Evolutionary conservation across 352 stramenopile species (phyloP), one percentile per base, ranked within the genome.

Genomic region (Phytophthora hybrid): DNA sequence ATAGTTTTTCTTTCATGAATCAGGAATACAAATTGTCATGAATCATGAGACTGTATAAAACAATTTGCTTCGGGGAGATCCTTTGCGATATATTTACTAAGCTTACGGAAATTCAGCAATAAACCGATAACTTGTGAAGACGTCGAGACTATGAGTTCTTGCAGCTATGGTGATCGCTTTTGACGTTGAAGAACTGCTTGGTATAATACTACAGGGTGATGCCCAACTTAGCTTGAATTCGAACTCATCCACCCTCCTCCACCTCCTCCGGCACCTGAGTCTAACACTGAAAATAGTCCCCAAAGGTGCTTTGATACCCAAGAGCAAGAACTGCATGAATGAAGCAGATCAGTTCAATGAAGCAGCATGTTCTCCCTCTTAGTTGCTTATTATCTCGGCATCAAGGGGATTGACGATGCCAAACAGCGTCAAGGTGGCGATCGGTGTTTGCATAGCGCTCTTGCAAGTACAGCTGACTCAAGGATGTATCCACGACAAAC

Each of bases 401-500:
- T 19, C 51, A 14, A 19, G 51, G 2, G 14, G 16, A 32, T 18
- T 55, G 47, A 26, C 21, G 21, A 78, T 74, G 54, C 8, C 7
- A 29, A 63, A 21, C 16, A 49, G 34, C 29, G 19, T 11, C n/a
- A 61, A 55, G 23, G 65, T 4, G 21, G 31, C 59, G 5, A 4
- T 53, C 26, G 4, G 53, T 62, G 34, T 68, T 16, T 41, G 37
- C 9, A 21, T 23, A 4, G 3, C 71, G 19, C 0, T 69, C 21
- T 29, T 57, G 2, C 18, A 61, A 21, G 5, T 54, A 1, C 23
- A 51, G n/a, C 41, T 65, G 21, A 57, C 55, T 46, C 44, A 69
- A 10, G 66, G 63, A 10, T 83, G 77, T 19, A 79, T 83, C 29
- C 77, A 83, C 23, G 77, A 83, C 26, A 66, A 64, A 14, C 53